Evolutionary conservation across 148 eudicot species (phyloP), one percentile per base, ranked within the genome.

Genomic region (Nepenthes gracilis): DNA sequence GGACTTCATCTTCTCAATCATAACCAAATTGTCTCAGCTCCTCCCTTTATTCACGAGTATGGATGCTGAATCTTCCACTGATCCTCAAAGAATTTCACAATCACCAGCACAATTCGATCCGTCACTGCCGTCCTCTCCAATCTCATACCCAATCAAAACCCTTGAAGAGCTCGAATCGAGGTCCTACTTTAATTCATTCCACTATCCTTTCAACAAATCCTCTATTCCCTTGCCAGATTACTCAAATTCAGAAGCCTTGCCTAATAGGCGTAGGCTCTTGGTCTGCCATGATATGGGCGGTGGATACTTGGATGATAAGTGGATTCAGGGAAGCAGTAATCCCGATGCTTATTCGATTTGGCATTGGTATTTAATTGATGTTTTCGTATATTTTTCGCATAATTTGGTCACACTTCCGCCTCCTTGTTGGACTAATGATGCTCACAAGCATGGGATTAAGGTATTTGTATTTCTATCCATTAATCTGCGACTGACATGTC

Each of bases 311-410:
- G 97, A 87, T 55, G 98, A 92, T 76, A 85, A 74, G 70, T 85
- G 89, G 84, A 78, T 85, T 1, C 98, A 92, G 65, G 98, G 96
- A 0, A 90, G 90, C 59, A 57, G 5, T 2, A 80, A 85, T 70
- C 62, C 79, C 2, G 86, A 78, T 35, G 98, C 90, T 23, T 92
- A 85, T 70, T 74, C 79, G 12, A 85, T 92, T 36, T 88, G 98
- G 98, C 98, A 92, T 63, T 92, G 98, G 98, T 82, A 85, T 70
- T 82, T 88, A 78, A 92, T 88, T 23, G 94, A 92, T 78, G 90
- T 92, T 47, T 92, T 92, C 58, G 90, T 92, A 0, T 92, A 92
- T 63, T 92, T 92, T 72, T 88, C 98, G 58, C 98, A 92, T 79
- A 63, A 15, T 76, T 64, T 92, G 77, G 91, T 92, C 50, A 85